Percentiles rank a stretch among this genome's conserved stretches.
These are phyloP conservation scores for Melocanna baccifera DNA, from an alignment of 176 grass and related monocot species.

Conservation along the genomic window DNA sequence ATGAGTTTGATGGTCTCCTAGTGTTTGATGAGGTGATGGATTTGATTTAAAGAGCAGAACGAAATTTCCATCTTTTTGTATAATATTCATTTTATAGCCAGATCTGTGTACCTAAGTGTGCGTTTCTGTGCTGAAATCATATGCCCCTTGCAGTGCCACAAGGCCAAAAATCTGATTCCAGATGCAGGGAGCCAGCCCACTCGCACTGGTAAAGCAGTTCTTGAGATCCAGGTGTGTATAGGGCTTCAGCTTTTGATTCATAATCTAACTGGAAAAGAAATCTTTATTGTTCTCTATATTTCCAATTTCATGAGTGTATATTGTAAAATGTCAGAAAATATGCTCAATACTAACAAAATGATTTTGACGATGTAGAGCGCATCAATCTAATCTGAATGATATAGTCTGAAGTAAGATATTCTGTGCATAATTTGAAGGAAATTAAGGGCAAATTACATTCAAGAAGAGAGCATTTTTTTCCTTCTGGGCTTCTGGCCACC, in stretches of 20 bases:
- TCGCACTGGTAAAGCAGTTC: constrained; percentile 88
- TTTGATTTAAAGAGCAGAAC: constrained; percentile 22
- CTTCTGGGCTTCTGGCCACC: background rate
- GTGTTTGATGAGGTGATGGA: constrained; percentile 91
- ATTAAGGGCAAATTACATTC: background rate
- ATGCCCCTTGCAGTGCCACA: constrained; percentile 78
- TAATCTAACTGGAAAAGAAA: constrained; percentile 13
- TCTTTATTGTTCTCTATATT: background rate
- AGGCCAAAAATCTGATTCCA: constrained; percentile 98
- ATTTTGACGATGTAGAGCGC: background rate
- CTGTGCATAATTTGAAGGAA: background rate
- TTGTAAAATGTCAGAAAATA: constrained; percentile 3
- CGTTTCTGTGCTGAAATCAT: constrained; percentile 12
- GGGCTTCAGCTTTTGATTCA: constrained; percentile 9
- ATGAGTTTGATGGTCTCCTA: constrained; percentile 86
- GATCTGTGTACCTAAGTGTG: constrained; percentile 15
- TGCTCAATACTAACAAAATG: background rate
- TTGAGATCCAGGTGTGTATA: constrained; percentile 82
- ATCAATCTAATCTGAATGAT: background rate
- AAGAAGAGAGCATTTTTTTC: background rate
- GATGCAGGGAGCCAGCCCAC: constrained; percentile 89
- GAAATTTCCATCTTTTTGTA: background rate
- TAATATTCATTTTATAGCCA: constrained; percentile 13
- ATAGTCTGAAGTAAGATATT: background rate
- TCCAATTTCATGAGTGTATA: background rate